Base-by-base conservation (phyloP, 2,329 filamentous ascomycete species). In the Colletotrichum echinochloae region DNA sequence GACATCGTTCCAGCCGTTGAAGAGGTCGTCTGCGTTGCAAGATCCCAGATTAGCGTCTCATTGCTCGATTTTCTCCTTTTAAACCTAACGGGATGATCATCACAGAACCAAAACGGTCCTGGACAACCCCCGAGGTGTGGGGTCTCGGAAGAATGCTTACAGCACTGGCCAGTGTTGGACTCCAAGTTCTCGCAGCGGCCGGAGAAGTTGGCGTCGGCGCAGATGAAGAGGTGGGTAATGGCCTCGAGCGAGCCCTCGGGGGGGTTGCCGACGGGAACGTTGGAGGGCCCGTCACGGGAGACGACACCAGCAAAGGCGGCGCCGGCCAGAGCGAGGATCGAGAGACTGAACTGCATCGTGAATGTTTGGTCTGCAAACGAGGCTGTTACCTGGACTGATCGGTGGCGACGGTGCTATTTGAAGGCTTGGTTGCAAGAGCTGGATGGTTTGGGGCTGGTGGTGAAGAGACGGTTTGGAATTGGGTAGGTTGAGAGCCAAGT, bases 101-200 rank as follows among this genome's bases (percentile, higher is more conserved):
- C 9, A 1, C 6, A 28, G 4, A 2, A 23, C 7, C 54, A 23
- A n/a, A n/a, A n/a, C 35, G 4, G 14, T 12, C 35, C 8, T 26
- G 11, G 35, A 20, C 26, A 30, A 4, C 4, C 16, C 20, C 44
- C 23, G 5, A 6, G 46, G 49, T 20, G 5, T 2, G 3, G 3
- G 18, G 20, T 5, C n/a, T 9, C n/a, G 41, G 12, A n/a, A n/a
- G 7, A 5, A 41, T 4, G 1, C 56, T 46, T 46, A 60, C 56
- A 60, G 39, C 56, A 60, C n/a, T 33, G 26, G 18, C 39, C 39
- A 1, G 56, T 60, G 20, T 33, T 46, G 2, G 39, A 46, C 16
- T 60, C 20, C 39, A 60, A 9, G 56, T 60, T 60, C 56, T 33
- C 18, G 20, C 56, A 60, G 20, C 56, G 39, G 14, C 56, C 56